These are phyloP conservation scores for Phytophthora syringae DNA, from an alignment of 352 stramenopile genomes.

Conservation along the genomic window DNA sequence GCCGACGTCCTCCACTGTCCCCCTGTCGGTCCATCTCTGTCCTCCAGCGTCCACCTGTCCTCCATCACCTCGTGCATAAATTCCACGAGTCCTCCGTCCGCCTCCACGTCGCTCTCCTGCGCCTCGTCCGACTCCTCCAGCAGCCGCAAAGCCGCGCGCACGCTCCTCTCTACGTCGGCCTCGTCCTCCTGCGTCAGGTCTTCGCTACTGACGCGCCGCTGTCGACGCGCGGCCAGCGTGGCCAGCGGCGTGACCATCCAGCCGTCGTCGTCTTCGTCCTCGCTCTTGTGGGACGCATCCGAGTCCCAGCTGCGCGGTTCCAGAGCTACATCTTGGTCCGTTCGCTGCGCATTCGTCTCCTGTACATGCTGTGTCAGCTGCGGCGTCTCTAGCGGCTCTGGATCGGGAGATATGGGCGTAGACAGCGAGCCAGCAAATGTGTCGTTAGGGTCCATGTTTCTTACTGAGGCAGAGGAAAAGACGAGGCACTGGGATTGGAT, in stretches of 20 bases:
- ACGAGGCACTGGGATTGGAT: neutral
- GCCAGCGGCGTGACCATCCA: constrained; percentile 40
- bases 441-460: constrained; percentile 5
- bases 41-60: constrained; percentile 36
- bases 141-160: constrained; percentile 57
- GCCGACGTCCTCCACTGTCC: constrained; percentile 17
- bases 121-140: constrained; percentile 41
- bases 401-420: constrained; percentile 17
- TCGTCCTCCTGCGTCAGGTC: constrained; percentile 31
- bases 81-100: constrained; percentile 43
- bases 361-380: neutral
- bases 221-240: constrained; percentile 16
- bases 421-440: constrained; percentile 1
- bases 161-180: constrained; percentile 56
- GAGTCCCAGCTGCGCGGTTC: constrained; percentile 22
- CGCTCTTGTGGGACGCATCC: constrained; percentile 27
- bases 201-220: constrained; percentile 3
- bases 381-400: constrained; percentile 2
- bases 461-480: neutral
- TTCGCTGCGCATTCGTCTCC: constrained; percentile 1
- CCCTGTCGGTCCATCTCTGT: constrained; percentile 8
- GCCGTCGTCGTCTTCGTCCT: constrained; percentile 40
- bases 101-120: constrained; percentile 5
- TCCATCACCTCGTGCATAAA: constrained; percentile 62
- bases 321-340: neutral